Evolutionary conservation across 2,329 filamentous ascomycete species (phyloP).

Genomic region (Fusarium equiseti): DNA sequence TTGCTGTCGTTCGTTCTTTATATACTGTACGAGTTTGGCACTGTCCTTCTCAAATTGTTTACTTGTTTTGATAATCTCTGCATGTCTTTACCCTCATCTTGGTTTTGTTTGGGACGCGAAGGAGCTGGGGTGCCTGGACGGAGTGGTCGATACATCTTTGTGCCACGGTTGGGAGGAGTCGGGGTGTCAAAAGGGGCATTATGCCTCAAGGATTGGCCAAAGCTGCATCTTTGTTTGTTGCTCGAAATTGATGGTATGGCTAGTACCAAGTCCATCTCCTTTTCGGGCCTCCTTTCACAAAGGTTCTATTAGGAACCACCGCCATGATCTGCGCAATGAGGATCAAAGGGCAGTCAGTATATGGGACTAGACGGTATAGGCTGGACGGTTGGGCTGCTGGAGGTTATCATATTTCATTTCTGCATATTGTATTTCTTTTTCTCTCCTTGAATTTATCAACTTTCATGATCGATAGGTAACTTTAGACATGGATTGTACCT

Average conservation of each 20-base stretch:
- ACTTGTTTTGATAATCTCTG: slow-evolving; percentile 29
- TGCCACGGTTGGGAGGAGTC: slow-evolving; percentile 47
- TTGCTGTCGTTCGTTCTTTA: slow-evolving; percentile 27
- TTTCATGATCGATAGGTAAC: slow-evolving; percentile 34
- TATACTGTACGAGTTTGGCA: slow-evolving; percentile 20
- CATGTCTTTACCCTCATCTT: slow-evolving; percentile 35
- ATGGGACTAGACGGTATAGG: slow-evolving; percentile 14
- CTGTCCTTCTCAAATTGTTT: slow-evolving; percentile 27
- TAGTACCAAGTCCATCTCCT: slow-evolving; percentile 18
- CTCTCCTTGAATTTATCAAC: slow-evolving; percentile 7
- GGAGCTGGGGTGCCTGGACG: slow-evolving; percentile 48
- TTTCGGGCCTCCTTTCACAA: slow-evolving; percentile 1
- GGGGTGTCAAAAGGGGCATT: slow-evolving; percentile 46
- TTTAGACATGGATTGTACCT: slow-evolving; percentile 26
- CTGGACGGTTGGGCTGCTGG: slow-evolving; percentile 29
- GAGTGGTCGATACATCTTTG: slow-evolving; percentile 38
- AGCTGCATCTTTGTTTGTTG: slow-evolving; percentile 44
- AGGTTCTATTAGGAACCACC: slow-evolving; percentile 12
- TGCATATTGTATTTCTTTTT: slow-evolving; percentile 20
- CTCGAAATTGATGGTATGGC: slow-evolving; percentile 34
- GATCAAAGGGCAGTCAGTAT: neutral
- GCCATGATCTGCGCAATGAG: neutral
- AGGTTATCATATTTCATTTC: slow-evolving; percentile 38
- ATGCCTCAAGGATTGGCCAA: slow-evolving; percentile 41
- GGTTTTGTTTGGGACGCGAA: slow-evolving; percentile 42